Conservation (phyloP, 441 rosid species). For the Jatropha podagrica region DNA sequence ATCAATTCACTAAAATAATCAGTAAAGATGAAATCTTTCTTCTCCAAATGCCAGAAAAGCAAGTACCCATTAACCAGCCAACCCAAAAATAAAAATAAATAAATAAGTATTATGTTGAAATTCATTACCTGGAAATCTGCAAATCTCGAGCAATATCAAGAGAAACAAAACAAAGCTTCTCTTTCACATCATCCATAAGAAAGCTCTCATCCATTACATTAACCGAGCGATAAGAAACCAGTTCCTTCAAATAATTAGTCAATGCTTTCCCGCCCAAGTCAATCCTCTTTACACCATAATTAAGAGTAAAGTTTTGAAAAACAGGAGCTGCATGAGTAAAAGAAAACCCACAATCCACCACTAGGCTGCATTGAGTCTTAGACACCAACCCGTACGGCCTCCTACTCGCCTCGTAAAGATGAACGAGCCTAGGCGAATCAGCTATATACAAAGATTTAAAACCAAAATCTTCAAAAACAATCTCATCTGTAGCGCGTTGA, state of each 20-base stretch:
- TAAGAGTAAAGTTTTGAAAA: constrained; percentile 66
- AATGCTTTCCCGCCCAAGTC: constrained; percentile 94
- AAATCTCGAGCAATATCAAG: constrained; percentile 75
- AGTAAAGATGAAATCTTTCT: too few relatives aligned
- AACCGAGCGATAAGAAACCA: constrained; percentile 75
- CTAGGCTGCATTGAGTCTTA: constrained; percentile 69
- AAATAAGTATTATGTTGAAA: background rate
- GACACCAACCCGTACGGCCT: constrained; percentile 56
- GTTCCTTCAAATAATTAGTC: constrained; percentile 86
- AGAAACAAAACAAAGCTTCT: constrained; percentile 91
- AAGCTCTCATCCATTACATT: constrained; percentile 91
- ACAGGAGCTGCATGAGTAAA: constrained; percentile 91
- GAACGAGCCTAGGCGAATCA: constrained; percentile 72
- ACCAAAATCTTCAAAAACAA: constrained; percentile 86
- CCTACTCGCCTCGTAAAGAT: constrained; percentile 78
- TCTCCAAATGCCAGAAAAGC: too few relatives aligned
- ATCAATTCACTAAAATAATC: too few relatives aligned
- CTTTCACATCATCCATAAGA: constrained; percentile 87
- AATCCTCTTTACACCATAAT: constrained; percentile 74
- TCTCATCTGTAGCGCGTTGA: constrained; percentile 75
- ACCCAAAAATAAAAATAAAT: background rate
- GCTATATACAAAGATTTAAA: constrained; percentile 65
- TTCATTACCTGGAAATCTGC: constrained; percentile 49
- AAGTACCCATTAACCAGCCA: background rate
- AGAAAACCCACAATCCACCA: constrained; percentile 93